phyloP scores from a whole-genome alignment of 352 stramenopile species.

The Pythium volutum region DNA sequence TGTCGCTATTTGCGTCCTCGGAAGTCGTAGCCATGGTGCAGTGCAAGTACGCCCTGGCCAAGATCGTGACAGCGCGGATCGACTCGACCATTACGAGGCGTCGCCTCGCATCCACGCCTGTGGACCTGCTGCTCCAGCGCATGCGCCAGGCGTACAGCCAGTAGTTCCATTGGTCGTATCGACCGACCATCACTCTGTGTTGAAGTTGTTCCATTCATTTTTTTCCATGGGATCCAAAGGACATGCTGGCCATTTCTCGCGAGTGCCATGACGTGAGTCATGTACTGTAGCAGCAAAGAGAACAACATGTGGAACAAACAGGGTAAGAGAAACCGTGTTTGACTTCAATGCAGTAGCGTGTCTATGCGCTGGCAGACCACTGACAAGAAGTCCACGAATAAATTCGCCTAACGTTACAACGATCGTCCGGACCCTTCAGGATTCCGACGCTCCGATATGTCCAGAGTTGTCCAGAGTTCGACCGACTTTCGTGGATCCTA shows the following conservation, averaged over 20 bases:
- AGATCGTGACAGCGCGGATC: constrained; percentile 27
- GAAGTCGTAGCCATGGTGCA: constrained; percentile 39
- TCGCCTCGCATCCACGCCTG: constrained; percentile 7
- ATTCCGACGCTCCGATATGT: background rate
- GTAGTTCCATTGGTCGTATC: background rate
- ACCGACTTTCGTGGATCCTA: background rate
- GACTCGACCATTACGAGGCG: constrained; percentile 1
- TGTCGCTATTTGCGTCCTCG: constrained; percentile 35
- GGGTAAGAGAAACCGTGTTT: too few species aligned
- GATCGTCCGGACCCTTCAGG: background rate
- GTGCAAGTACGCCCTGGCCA: constrained; percentile 27
- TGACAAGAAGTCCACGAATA: too few species aligned
- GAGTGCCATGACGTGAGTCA: too few species aligned
- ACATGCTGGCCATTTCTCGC: too few species aligned
- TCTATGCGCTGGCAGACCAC: too few species aligned
- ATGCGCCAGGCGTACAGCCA: constrained; percentile 5
- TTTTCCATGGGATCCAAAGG: too few species aligned
- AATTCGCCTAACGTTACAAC: too few species aligned
- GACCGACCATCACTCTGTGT: background rate
- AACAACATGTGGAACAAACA: too few species aligned
- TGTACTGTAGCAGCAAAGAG: too few species aligned
- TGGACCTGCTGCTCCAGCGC: constrained; percentile 14
- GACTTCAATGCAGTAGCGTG: too few species aligned
- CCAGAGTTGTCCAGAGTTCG: background rate
- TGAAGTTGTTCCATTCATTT: background rate